A percentile compares a stretch with the other conserved stretches of the same genome.
phyloP scores from a whole-genome alignment of 2,329 filamentous ascomycete species.

The Elsinoe australis region DNA sequence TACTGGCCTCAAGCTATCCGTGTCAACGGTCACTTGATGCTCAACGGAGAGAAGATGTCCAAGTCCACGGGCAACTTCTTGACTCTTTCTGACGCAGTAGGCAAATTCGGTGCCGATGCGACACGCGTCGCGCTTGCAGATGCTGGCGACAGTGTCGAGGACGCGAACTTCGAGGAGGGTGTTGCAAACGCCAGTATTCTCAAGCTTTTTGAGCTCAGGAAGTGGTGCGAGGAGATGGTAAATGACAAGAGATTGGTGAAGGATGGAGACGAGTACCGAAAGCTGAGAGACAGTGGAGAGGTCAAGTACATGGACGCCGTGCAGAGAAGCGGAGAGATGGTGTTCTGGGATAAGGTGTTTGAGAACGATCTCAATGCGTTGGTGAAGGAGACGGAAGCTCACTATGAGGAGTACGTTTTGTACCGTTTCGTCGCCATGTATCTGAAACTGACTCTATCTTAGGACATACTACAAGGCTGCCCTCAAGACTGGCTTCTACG shows the following conservation, averaged over 20 bases:
- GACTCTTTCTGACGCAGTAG: constrained; percentile 74
- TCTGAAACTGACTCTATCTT: constrained; percentile 21
- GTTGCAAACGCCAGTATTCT: constrained; percentile 89
- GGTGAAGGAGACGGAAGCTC: constrained; percentile 66
- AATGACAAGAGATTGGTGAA: constrained; percentile 49
- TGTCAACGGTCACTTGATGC: constrained; percentile 83
- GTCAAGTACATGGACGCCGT: constrained; percentile 48
- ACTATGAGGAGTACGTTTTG: constrained; percentile 59
- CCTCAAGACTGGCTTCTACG: constrained; percentile 77
- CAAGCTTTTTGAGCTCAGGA: constrained; percentile 70
- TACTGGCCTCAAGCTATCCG: constrained; percentile 85
- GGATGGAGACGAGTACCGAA: constrained; percentile 36
- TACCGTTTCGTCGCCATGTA: constrained; percentile 1
- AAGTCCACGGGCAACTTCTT: constrained; percentile 98
- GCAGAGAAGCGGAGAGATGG: constrained; percentile 66
- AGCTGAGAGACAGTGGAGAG: constrained; percentile 36
- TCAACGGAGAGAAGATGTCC: constrained; percentile 98
- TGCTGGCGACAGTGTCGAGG: constrained; percentile 85
- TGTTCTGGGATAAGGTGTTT: constrained; percentile 82
- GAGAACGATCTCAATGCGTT: constrained; percentile 85
- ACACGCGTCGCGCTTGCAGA: constrained; percentile 86
- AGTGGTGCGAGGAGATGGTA: constrained; percentile 85
- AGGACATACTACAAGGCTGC: constrained; percentile 74
- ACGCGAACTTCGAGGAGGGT: constrained; percentile 94
- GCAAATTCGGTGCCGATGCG: constrained; percentile 92